Evolutionary conservation across 495 filamentous ascomycete species (phyloP), one percentile per base, ranked within the genome.

Genomic region (Neurospora sublineolata): DNA sequence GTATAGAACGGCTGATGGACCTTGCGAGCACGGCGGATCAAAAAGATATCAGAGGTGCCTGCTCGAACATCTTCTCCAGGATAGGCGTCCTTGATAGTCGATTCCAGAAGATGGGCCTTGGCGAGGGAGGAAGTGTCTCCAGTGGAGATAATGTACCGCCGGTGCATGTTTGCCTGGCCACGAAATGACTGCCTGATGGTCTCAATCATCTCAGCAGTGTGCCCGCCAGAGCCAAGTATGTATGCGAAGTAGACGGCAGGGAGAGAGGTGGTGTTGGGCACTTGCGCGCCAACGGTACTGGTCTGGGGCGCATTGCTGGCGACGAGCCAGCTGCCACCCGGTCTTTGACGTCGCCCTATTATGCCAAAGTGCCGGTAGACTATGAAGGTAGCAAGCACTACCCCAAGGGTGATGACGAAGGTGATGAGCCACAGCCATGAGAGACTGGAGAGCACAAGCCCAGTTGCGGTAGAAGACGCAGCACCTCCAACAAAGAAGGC

Each of bases 161-260:
- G 88, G 76, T 92, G 89, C 5, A 83, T 85, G 77, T 87, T 89
- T 71, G 77, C 68, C 39, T 76, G 78, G 3, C 79, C 75, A 27
- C 80, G 71, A 46, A 86, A 79, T 18, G 82, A 79, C 37, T 85
- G 82, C 33, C 85, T 79, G 33, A 98, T 84, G 80, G 96, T 89
- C 72, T 89, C 87, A 60, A 97, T 83, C 92, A 98, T 96, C 83
- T 99, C 95, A 14, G 92, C 88, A 1, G 94, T 97, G 83, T 99
- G 95, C 5, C 95, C 95, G 71, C 95, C 95, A 37, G 91, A 94
- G 44, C 95, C 95, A 69, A 97, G 90, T 69, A 97, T 88, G 71
- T 96, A 85, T 33, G 97, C 83, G 67, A 95, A 83, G 79, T 93
- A 94, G 39, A 87, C 86, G 30, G 86, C 84, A 3, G 76, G 75